Conservation (phyloP, 2,329 filamentous ascomycete genomes). For the Fusarium praegraminearum region DNA sequence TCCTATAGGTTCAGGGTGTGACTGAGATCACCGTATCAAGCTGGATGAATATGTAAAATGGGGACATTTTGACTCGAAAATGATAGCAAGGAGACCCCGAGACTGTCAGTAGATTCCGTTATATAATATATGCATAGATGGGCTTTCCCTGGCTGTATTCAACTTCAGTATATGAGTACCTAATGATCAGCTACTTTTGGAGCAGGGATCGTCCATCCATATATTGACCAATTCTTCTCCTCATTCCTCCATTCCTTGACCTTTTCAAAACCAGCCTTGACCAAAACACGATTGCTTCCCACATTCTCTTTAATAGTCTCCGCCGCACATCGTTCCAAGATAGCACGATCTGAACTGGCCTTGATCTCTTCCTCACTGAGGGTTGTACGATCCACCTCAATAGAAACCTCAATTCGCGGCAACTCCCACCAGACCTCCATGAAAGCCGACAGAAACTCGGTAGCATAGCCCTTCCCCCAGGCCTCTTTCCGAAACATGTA, state of each 20-base stretch:
- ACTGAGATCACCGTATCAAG: too few species aligned
- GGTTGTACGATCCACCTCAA: not conserved
- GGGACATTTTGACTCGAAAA: too few species aligned
- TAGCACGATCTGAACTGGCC: not conserved
- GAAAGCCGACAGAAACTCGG: not conserved
- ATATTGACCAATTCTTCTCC: conserved; percentile 13
- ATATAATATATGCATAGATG: too few species aligned
- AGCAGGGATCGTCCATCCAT: conserved; percentile 2
- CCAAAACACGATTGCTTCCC: conserved; percentile 2
- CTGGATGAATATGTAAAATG: too few species aligned
- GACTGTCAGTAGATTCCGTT: too few species aligned
- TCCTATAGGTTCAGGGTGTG: too few species aligned
- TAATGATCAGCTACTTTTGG: not conserved
- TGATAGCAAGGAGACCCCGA: too few species aligned
- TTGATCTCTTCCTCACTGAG: conserved; percentile 5
- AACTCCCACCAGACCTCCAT: conserved; percentile 15
- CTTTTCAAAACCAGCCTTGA: not conserved
- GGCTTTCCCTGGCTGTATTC: too few species aligned
- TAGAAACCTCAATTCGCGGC: not conserved
- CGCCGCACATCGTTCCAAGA: not conserved
- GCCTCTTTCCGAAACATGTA: conserved; percentile 16
- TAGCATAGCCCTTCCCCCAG: conserved; percentile 17
- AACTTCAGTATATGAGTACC: too few species aligned
- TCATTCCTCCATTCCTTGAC: conserved; percentile 16
- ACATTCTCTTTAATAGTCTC: conserved; percentile 6